Base-by-base conservation (phyloP, 2,329 filamentous ascomycete genomes). In the Huntiella decipiens region DNA sequence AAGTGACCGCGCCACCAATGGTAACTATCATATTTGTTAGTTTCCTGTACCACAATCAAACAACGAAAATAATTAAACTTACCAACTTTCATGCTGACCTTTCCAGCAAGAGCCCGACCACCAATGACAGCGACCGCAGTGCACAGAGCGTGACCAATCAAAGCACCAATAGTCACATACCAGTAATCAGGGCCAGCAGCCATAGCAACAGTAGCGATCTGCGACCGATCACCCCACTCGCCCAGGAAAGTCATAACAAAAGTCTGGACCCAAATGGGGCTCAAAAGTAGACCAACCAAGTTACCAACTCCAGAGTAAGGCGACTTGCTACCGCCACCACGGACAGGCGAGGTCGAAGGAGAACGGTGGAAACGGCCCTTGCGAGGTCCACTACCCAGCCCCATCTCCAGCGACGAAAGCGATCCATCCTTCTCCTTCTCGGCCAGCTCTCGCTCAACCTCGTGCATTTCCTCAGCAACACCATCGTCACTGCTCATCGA, bases 151-250 rank as follows among this genome's bases (percentile, higher is more conserved):
- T 98, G 91, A 7, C 91, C 91, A 40, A 74, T 69, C 33, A 91
- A 74, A 1, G 91, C 88, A 49, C 91, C 91, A 40, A 86, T 68
- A 3, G 86, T 95, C 33, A 98, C 91, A 82, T 86, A 95, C 88
- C 88, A 96, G 62, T 96, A 98, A 60, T 98, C 91, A 61, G 93
- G 84, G 15, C 91, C 91, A 32, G 91, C 88, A 43, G 91, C 91
- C 91, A 98, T 98, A 45, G 91, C 91, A 58, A 98, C 93, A 0
- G 91, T 98, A 16, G 91, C 91, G 56, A 98, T 96, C 65, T 98
- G 91, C 59, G 84, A 93, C 54, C 91, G 77, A 57, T 98, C 91
- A 48, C 91, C 91, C 91, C 91, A 98, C 61, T 98, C 91, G 36
- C 91, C 91, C 28, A 98, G 66, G 64, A 98, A 98, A 2, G 91